Evolutionary conservation across 768 basidiomycete genomes (phyloP).

Genomic region (Pisolithus microcarpus): DNA sequence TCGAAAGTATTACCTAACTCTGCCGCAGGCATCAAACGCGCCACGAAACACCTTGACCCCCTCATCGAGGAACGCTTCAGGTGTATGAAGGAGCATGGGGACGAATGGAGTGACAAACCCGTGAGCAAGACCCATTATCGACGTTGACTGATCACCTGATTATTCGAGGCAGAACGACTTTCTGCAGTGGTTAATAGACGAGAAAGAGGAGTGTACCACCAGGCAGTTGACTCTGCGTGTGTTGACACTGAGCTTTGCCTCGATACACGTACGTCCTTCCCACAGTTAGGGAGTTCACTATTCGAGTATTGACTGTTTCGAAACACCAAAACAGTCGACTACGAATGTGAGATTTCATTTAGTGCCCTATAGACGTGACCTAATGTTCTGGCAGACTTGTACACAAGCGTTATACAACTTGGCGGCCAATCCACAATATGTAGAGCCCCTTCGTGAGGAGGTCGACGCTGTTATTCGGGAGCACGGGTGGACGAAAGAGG

Average conservation of each 20-base stretch:
- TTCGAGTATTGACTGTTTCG: too few species aligned
- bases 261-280: too few species aligned
- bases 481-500: constrained; percentile 24
- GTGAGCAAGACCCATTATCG: constrained; percentile 12
- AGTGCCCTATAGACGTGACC: background rate
- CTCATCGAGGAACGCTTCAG: constrained; percentile 24
- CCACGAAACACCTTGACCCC: constrained; percentile 18
- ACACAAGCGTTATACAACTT: constrained; percentile 31
- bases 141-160: background rate
- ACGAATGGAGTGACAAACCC: constrained; percentile 24
- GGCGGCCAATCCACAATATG: constrained; percentile 29
- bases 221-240: background rate
- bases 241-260: too few species aligned
- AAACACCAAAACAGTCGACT: too few species aligned
- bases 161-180: background rate
- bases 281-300: too few species aligned
- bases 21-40: constrained; percentile 3
- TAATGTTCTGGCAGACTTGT: constrained; percentile 16
- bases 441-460: constrained; percentile 32
- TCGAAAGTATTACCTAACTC: too few species aligned
- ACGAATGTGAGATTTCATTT: background rate
- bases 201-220: background rate
- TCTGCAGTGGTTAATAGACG: background rate
- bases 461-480: constrained; percentile 21
- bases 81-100: constrained; percentile 15